Evolutionary conservation across 768 basidiomycete species (phyloP).

Genomic region (Boletus insuetus): DNA sequence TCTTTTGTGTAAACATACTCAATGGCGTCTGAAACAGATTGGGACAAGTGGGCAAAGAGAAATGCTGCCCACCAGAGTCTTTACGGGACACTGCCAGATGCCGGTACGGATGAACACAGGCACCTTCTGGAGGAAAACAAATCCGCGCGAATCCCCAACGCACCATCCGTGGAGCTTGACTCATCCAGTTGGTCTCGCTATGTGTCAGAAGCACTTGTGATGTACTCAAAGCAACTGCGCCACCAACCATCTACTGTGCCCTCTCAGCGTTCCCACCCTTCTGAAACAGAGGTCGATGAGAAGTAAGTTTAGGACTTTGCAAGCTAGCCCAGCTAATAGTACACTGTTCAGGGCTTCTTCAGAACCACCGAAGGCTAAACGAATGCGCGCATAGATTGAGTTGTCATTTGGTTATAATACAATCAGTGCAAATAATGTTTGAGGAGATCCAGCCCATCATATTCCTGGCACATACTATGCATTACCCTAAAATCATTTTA

Average conservation of each 20-base stretch:
- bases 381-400: not conserved
- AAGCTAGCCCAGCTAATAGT: not conserved
- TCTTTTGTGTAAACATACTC: not conserved
- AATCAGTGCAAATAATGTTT: not conserved
- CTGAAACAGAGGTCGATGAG: not conserved
- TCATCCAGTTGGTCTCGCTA: not conserved
- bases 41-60: not conserved
- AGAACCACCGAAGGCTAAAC: not conserved
- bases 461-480: too few species aligned
- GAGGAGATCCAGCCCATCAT: too few species aligned
- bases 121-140: not conserved
- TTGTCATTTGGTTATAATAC: not conserved
- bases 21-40: not conserved
- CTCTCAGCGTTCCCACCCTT: not conserved
- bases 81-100: not conserved
- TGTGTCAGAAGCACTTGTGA: not conserved
- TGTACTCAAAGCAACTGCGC: not conserved
- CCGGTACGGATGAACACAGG: not conserved
- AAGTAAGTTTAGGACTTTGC: not conserved
- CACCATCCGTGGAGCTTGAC: not conserved
- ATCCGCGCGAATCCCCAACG: not conserved
- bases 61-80: not conserved
- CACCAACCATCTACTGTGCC: not conserved
- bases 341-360: too few species aligned
- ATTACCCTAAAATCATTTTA: too few species aligned